A percentile compares a stretch with the other conserved stretches of the same genome.
Conservation (phyloP, 306 rosid species). For the Dalbergia cultrata region DNA sequence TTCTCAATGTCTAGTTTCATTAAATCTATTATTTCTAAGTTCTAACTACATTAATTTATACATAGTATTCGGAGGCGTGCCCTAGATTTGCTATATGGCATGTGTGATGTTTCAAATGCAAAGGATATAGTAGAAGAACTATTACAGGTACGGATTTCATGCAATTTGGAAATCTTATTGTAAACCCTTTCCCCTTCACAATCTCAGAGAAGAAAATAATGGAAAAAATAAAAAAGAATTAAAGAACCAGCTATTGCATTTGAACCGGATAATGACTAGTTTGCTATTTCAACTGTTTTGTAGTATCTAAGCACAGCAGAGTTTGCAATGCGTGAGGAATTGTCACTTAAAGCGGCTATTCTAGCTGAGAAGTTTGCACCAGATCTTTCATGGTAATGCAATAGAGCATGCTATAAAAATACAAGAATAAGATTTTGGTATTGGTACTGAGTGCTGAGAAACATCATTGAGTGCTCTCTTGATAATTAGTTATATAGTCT, state of each 20-base stretch:
- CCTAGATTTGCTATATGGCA: constrained; percentile 98
- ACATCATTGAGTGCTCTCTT: constrained; percentile 26
- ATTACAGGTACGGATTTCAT: constrained; percentile 74
- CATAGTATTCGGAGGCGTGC: constrained; percentile 98
- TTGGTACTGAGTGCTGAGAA: constrained; percentile 7
- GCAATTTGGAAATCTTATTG: constrained; percentile 34
- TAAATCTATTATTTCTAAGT: constrained; percentile 17
- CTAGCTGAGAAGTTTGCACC: constrained; percentile 99
- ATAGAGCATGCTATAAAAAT: constrained; percentile 7
- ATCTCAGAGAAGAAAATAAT: not conserved
- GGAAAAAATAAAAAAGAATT: not conserved
- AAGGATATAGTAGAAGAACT: constrained; percentile 98
- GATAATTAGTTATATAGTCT: constrained; percentile 13
- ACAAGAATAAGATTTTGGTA: constrained; percentile 11
- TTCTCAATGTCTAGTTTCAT: constrained; percentile 7
- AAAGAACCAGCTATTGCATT: constrained; percentile 40
- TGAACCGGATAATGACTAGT: constrained; percentile 39
- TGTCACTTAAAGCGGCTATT: constrained; percentile 98
- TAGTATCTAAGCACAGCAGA: constrained; percentile 99
- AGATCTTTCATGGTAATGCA: constrained; percentile 90
- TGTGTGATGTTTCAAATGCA: constrained; percentile 99
- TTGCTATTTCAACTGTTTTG: constrained; percentile 53
- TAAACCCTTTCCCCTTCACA: not conserved
- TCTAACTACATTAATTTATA: constrained; percentile 48
- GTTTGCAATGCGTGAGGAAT: constrained; percentile 98